Percentiles rank a stretch among this genome's conserved stretches.
These are phyloP conservation scores for Serendipita sp. DNA, from an alignment of 768 basidiomycete genomes.

Conservation along the genomic window DNA sequence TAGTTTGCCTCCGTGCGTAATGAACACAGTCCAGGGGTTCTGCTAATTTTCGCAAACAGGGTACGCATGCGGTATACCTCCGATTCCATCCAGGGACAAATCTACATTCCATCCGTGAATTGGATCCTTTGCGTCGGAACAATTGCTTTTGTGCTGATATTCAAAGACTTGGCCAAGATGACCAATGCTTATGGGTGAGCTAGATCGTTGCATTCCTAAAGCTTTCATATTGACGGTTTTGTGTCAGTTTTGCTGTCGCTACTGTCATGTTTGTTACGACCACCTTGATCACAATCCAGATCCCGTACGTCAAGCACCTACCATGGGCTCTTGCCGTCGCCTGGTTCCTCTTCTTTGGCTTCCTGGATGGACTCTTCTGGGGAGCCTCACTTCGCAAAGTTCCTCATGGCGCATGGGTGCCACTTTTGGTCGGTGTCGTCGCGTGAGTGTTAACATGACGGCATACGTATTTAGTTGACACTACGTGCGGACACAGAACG, in stretches of 20 bases:
- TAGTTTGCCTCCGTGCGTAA: constrained; percentile 30
- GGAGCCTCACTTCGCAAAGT: constrained; percentile 39
- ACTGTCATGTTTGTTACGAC: constrained; percentile 30
- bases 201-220: not conserved
- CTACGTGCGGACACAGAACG: constrained; percentile 17
- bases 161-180: constrained; percentile 35
- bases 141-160: constrained; percentile 38
- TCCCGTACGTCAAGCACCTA: constrained; percentile 9
- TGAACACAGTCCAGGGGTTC: not conserved
- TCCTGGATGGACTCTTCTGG: constrained; percentile 45
- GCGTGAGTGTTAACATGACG: constrained; percentile 35
- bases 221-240: not conserved
- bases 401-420: too few species aligned
- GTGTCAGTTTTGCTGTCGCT: constrained; percentile 43
- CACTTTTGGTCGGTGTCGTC: too few species aligned
- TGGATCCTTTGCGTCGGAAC: too few species aligned
- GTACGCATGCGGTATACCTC: constrained; percentile 44
- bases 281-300: too few species aligned
- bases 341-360: constrained; percentile 23
- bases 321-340: constrained; percentile 26
- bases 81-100: constrained; percentile 25
- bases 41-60: not conserved
- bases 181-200: constrained; percentile 35
- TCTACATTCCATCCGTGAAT: too few species aligned
- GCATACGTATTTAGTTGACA: not conserved